Evolutionary conservation across 2,329 filamentous ascomycete species (phyloP), one percentile per base, ranked within the genome.

Genomic region (Ilyonectria sp.): DNA sequence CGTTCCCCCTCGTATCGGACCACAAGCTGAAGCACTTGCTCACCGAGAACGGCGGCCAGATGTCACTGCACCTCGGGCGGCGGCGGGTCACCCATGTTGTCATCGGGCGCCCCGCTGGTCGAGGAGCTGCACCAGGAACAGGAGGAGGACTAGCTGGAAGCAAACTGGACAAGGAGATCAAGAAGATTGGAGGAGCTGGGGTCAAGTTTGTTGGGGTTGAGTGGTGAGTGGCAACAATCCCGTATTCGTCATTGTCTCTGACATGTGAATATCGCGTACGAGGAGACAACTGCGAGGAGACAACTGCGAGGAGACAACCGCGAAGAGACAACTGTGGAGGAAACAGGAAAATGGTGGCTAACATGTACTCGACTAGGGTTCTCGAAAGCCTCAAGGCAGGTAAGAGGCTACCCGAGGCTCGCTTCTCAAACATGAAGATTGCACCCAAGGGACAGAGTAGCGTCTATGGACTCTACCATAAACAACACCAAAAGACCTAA

Each of bases 61-160:
- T 94, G 72, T 91, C 93, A 4, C 87, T 94, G 40, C 86, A 90
- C 65, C 88, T 97, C 10, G 92, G 89, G 10, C 88, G 94, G 50
- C 87, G 90, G 43, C 88, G 87, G 57, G 93, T 97, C 71, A 97
- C 94, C 37, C 95, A 98, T 80, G 92, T 98, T 68, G 92, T 98
- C 63, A 81, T 97, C 6, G 93, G 93, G 8, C 86, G 83, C 59
- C 88, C 89, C 19, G 85, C 85, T 3, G 78, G 80, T n/a, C 71
- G 69, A 26, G 63, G 80, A 17, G 69, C 63, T 5, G 59, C 60
- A n/a, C 46, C 46, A 31, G 91, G 90, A 50, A 88, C 87, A 10
- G 93, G 93, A 0, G 94, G 94, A 49, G 93, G 93, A 0, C 84
- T 98, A 7, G 90, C 94, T 4, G 90, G 89, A 1, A 86, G 86